Base-by-base conservation (phyloP, 495 filamentous ascomycete species). In the Annulohypoxylon maeteangense region DNA sequence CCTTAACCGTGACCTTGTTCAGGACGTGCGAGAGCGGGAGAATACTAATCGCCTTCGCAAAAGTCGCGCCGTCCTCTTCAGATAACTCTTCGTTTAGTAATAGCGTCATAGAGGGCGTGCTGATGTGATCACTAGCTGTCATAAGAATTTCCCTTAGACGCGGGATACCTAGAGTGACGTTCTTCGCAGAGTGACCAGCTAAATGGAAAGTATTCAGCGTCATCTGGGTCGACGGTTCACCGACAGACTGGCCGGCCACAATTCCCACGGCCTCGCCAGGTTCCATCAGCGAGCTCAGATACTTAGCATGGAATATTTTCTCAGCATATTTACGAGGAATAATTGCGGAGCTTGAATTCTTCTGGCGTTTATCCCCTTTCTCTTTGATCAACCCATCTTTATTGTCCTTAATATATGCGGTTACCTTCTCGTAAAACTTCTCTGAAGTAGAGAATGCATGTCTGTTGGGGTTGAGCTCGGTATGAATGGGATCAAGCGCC, bases 181-280 rank as follows among this genome's bases (percentile, higher is more conserved):
- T 99, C 87, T 97, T 98, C 18, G 96, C 90, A 22, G 94, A 92
- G 85, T 98, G 96, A 78, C 95, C 95, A 75, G 95, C 95, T 87
- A 99, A 93, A 87, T 99, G 95, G 89, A 99, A 99, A 25, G 95
- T 99, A 78, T 99, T 99, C 56, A 99, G 82, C n/a, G 95, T 99
- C 96, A 99, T 98, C 79, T 99, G 95, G 11, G 95, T 99, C 14
- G 93, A 97, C 7, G 96, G 95, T 78, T 98, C 96, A 74, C 95
- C 95, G 53, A 99, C 89, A 36, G 94, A 97, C 82, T 99, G 95
- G 42, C 94, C 94, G 50, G 95, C 95, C 42, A 98, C 92, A 70
- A 99, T 94, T 57, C 95, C 95, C 22, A 99, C 94, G n/a, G 96
- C 94, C 80, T 99, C 95, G 42, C 95, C 95, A 27, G 95, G 93